Conservation (phyloP, 495 filamentous ascomycete genomes). For the Neurospora sp. region DNA sequence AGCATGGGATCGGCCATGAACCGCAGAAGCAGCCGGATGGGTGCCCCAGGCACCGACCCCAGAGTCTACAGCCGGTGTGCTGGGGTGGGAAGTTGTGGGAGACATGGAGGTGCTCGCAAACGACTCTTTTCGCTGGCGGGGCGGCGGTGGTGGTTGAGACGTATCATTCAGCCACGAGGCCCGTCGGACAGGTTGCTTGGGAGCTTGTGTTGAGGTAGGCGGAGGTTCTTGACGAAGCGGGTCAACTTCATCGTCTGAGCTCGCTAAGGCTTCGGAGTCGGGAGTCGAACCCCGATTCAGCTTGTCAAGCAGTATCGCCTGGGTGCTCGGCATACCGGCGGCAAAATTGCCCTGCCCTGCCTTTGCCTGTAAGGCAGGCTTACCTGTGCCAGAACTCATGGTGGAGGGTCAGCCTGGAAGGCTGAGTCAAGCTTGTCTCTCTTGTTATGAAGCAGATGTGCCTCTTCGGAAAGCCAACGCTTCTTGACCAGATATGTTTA, state of each 20-base stretch:
- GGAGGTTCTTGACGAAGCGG: conserved; percentile 37
- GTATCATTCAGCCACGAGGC: conserved; percentile 54
- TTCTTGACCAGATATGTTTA: neutral
- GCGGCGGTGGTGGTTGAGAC: conserved; percentile 33
- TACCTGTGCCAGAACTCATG: conserved; percentile 39
- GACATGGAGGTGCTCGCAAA: conserved; percentile 60
- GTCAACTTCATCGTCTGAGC: conserved; percentile 82
- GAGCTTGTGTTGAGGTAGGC: conserved; percentile 33
- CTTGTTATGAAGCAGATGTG: neutral
- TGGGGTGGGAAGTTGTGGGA: conserved; percentile 65
- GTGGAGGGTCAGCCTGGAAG: conserved; percentile 2
- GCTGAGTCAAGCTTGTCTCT: neutral
- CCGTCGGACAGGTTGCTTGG: conserved; percentile 41
- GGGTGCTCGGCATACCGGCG: conserved; percentile 36
- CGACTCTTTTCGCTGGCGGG: conserved; percentile 45
- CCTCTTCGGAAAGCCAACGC: neutral
- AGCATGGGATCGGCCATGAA: conserved; percentile 49
- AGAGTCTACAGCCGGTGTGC: conserved; percentile 60
- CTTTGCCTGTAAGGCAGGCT: conserved; percentile 32
- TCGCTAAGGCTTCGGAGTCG: conserved; percentile 85
- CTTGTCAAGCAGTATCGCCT: conserved; percentile 60
- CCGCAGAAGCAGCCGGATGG: conserved; percentile 34
- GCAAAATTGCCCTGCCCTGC: conserved; percentile 28
- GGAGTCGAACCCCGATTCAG: conserved; percentile 74
- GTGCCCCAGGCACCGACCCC: conserved; percentile 51